Base-by-base conservation (phyloP, 2,329 filamentous ascomycete species). In the Monosporascus sp. region DNA sequence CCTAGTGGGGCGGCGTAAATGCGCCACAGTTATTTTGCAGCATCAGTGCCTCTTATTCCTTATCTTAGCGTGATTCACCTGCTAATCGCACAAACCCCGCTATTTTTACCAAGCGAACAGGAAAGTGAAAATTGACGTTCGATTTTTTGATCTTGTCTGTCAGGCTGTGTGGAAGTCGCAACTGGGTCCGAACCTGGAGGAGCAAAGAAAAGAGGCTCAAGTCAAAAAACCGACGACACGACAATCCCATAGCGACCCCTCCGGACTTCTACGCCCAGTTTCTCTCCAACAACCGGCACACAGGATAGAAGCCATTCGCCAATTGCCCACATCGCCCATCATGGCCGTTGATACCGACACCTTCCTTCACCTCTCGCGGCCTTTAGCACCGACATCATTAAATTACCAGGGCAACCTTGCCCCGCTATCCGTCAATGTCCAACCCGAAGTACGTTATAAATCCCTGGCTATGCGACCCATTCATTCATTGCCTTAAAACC, bases 281-380 rank as follows among this genome's bases (percentile, higher is more conserved):
- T 52, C 50, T 52, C 53, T 43, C 43, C 54, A 52, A 51, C 58
- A 56, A 56, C 22, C 46, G 27, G 27, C 9, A 1, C 27, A 31
- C 8, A 31, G 27, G 27, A 14, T 31, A 31, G 27, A 14, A 14
- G 9, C 27, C 27, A 11, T 31, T 31, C 9, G 27, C 3, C 9
- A 14, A 31, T 31, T 31, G 52, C 57, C 58, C 59, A 47, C 47
- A 60, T 52, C 62, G 72, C 75, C 74, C 82, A 91, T 68, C 75
- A 96, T 96, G 91, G 87, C 90, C 72, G 78, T 83, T 68, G 78
- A 85, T 71, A 80, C 83, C 66, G 88, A 93, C 72, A 88, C 89
- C 60, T 97, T 96, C 79, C 85, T 97, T 68, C 94, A 99, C 74
- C 87, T 99, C 63, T 87, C 93, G 69, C 86, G 94, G 73, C 94